Evolutionary conservation across 2,329 filamentous ascomycete species (phyloP).

Genomic region (Nannizziopsis arthrosporioides): DNA sequence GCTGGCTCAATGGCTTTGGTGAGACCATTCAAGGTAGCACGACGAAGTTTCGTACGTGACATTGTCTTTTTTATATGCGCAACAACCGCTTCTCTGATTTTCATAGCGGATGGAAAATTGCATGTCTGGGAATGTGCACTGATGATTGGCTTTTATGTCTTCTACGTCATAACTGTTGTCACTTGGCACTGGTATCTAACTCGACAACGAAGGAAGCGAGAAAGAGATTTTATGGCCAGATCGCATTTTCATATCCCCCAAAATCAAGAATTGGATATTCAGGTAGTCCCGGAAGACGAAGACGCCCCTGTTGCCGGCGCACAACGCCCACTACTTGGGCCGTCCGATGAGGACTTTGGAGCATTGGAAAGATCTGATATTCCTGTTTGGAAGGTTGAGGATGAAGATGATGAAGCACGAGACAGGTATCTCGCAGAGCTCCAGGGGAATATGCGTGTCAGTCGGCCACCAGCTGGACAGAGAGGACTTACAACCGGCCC

Average conservation of each 20-base stretch:
- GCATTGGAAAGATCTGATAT: constrained; percentile 45
- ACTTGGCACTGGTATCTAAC: constrained; percentile 81
- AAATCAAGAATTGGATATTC: constrained; percentile 47
- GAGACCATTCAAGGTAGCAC: constrained; percentile 83
- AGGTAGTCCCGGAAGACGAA: constrained; percentile 47
- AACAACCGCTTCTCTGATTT: constrained; percentile 73
- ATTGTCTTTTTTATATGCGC: constrained; percentile 85
- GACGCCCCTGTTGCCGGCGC: constrained; percentile 32
- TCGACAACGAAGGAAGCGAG: constrained; percentile 48
- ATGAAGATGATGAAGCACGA: constrained; percentile 44
- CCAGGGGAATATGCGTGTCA: constrained; percentile 83
- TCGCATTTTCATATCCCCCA: constrained; percentile 57
- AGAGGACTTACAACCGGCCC: constrained; percentile 66
- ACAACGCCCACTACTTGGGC: constrained; percentile 34
- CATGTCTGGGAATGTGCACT: constrained; percentile 76
- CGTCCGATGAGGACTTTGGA: constrained; percentile 52
- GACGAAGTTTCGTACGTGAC: constrained; percentile 81
- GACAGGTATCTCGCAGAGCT: constrained; percentile 64
- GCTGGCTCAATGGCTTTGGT: constrained; percentile 95
- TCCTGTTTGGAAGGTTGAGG: constrained; percentile 40
- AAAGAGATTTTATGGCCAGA: constrained; percentile 59
- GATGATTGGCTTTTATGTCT: constrained; percentile 85
- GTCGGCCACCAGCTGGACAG: constrained; percentile 52
- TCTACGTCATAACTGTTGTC: constrained; percentile 83
- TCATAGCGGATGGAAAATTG: constrained; percentile 72